Evolutionary conservation across 768 basidiomycete genomes (phyloP), one percentile per base, ranked within the genome.

Genomic region (Boletus subparvulus): DNA sequence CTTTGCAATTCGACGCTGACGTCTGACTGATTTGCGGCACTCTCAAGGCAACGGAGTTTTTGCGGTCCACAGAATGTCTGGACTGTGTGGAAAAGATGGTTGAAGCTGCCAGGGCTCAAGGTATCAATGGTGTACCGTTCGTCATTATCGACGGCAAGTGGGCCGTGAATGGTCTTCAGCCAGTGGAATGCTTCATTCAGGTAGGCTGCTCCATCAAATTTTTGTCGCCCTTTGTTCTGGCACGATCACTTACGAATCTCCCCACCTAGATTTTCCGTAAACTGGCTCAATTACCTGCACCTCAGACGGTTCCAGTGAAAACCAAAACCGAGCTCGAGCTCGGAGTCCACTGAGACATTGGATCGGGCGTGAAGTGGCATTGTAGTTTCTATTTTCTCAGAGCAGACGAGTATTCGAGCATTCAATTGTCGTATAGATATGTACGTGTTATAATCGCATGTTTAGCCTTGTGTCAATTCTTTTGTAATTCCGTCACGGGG

Each of bases 51-150:
- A 50, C 62, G 5, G 47, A 62, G 19, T 82, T 80, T 67, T 68
- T 83, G 43, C 52, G 60, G 6, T 73, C 75, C 2, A 69, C 71
- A 35, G 76, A 77, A 55, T 69, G 70, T 55, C 58, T 65, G 50
- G 64, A 71, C 35, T 73, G 77, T 41, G 76, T 82, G 13, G 60
- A 74, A 45, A 69, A 68, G 35, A 76, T 74, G 56, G 71, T 78
- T 10, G 61, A 62, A 17, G 70, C 73, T 24, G 78, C 79, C 13
- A 73, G 70, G 53, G 58, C 64, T n/a, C 66, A 72, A 3, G 78
- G 79, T 28, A 76, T 83, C 54, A 73, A 65, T 12, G 81, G 82
- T 32, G 80, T 82, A 0, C 82, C 82, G 16, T 82, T 80, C 62
- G 73, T 79, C 50, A 77, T 82, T 28, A 73, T 80, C 51, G 71